Conservation (phyloP, 176 grass and related monocot genomes). For the Phoenix roebelenii region DNA sequence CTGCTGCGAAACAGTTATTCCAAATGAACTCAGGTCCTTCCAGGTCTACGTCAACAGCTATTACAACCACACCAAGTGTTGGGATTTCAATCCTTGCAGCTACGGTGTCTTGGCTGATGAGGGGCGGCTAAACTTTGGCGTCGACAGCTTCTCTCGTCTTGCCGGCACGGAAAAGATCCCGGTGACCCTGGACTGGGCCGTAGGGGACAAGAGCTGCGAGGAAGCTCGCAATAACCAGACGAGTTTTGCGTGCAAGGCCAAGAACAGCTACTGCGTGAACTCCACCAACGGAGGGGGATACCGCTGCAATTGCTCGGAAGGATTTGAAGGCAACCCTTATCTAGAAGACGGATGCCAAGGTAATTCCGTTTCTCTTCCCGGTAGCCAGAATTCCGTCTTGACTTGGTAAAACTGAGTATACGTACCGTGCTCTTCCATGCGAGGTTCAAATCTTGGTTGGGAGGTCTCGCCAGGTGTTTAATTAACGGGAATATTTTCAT, state of each 20-base stretch:
- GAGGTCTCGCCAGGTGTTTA: too few relatives aligned
- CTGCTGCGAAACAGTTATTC: not conserved
- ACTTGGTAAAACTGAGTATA: too few relatives aligned
- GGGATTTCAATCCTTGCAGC: not conserved
- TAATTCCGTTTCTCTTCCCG: not conserved
- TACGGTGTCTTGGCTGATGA: not conserved
- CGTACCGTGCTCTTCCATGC: too few relatives aligned
- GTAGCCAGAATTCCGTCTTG: too few relatives aligned
- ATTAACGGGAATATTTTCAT: too few relatives aligned
- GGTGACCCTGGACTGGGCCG: not conserved
- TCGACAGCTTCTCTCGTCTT: not conserved
- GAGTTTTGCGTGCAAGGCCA: not conserved
- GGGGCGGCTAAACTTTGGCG: not conserved
- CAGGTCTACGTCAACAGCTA: not conserved
- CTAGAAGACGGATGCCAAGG: not conserved
- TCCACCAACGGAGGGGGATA: not conserved
- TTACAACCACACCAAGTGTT: not conserved
- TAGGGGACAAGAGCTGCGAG: not conserved
- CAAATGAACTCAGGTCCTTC: not conserved
- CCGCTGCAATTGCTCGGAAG: not conserved
- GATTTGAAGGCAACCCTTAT: not conserved
- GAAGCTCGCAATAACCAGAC: not conserved
- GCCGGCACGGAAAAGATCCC: not conserved
- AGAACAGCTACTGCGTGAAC: not conserved
- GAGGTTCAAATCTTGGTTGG: too few relatives aligned